Conservation (phyloP, 805 yeast genomes). For the Ogataea nakhonphanomensis region DNA sequence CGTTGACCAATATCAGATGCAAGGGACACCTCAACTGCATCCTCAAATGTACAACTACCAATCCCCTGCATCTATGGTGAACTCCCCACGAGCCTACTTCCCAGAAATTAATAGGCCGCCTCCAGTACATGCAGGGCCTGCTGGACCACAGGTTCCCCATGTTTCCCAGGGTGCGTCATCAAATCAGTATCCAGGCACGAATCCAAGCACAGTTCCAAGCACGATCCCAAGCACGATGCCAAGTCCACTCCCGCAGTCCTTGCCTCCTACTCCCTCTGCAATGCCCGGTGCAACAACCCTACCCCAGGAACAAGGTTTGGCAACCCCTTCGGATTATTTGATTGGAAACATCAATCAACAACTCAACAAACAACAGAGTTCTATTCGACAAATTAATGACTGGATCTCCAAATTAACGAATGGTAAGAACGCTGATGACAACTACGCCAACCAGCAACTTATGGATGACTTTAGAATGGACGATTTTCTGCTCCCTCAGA, state of each 20-base stretch:
- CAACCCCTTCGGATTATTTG: conserved; percentile 19
- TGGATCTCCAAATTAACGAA: conserved; percentile 43
- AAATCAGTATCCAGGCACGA: too few species aligned
- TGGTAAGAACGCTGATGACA: conserved; percentile 14
- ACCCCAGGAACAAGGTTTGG: conserved; percentile 12
- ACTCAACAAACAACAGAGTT: conserved; percentile 46
- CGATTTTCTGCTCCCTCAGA: conserved; percentile 30
- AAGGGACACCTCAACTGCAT: conserved; percentile 3
- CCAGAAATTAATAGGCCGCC: conserved; percentile 23
- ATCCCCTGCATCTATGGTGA: conserved; percentile 15
- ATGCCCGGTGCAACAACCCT: conserved; percentile 7
- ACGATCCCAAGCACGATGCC: too few species aligned
- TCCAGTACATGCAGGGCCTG: too few species aligned
- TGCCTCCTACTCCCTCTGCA: conserved; percentile 14
- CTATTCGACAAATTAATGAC: conserved; percentile 54
- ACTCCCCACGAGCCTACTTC: conserved; percentile 29
- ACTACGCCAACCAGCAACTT: conserved; percentile 17
- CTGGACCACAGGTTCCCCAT: too few species aligned
- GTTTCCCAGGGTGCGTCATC: too few species aligned
- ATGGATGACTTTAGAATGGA: conserved; percentile 35
- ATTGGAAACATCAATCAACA: conserved; percentile 45
- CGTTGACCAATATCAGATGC: conserved; percentile 10
- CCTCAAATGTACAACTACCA: conserved; percentile 4
- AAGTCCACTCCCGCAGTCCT: neutral
- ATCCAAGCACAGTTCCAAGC: too few species aligned